Base-by-base conservation (phyloP, 352 stramenopile species). In the Globisporangium parvum region DNA sequence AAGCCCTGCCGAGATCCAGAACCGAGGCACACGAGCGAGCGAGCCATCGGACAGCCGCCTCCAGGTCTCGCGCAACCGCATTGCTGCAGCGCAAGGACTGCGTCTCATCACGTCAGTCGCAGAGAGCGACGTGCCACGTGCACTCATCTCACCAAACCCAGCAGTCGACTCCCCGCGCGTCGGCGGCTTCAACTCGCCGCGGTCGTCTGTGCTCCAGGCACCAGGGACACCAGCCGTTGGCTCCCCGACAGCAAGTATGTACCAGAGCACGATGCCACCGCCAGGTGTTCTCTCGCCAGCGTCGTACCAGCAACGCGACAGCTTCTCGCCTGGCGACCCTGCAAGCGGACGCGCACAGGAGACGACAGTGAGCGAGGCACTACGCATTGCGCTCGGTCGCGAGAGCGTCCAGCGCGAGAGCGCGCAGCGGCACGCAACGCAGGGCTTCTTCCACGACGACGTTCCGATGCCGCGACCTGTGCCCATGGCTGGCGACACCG, bases 61-160 rank as follows among this genome's bases (percentile, higher is more conserved):
- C 55, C 54, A 77, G 41, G 58, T 62, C 48, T 48, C 59, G 28
- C 56, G 65, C 60, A 75, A 55, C 47, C 72, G 70, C 40, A 59
- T 75, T 20, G 53, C 69, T n/a, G 63, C 73, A 44, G 76, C 75
- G 0, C 80, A 92, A 65, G 81, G 81, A 4, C 62, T 95, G n/a
- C 77, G 81, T 3, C 55, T 95, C 5, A 91, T 93, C 49, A 92
- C 85, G 2, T 93, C 85, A 10, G 73, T 95, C 5, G 66, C 81
- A 1, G 85, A 93, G 56, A 88, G 77, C 31, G 80, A 95, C 42
- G 77, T 93, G 26, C 85, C 85, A 18, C 70, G 83, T 21, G 85
- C 84, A 1, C 57, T 95, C 12, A 78, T 95, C 10, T 95, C 85
- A 11, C 85, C 85, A 11, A 95, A 95, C 55, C 85, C 85, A 18